Evolutionary conservation across 768 basidiomycete genomes (phyloP), one percentile per base, ranked within the genome.

Genomic region (Melanogaster broomeanus): DNA sequence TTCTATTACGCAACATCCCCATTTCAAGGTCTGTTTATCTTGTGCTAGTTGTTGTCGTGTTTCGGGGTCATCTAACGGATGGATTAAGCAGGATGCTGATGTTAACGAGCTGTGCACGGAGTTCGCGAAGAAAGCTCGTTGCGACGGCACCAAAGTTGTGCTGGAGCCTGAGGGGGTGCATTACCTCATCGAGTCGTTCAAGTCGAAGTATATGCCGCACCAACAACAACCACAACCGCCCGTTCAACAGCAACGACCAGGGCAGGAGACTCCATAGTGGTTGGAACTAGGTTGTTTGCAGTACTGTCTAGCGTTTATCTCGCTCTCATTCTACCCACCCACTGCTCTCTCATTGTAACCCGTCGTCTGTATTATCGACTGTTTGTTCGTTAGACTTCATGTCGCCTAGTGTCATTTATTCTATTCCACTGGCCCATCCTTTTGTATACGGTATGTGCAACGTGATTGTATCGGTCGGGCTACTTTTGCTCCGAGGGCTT

Each of bases 141-240:
- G 91, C 61, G 90, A 92, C 53, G 91, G 91, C 33, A 83, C 83
- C 24, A 90, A 88, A 72, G 87, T 91, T 34, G 90, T 92, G 18
- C 69, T 93, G 42, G 88, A 81, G 53, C 75, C 77, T 6, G 67
- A 73, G 52, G 69, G 74, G 33, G 72, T 79, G 51, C 69, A 66
- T 45, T 70, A 74, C 35, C 66, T 79, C 43, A 69, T 80, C 53
- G 74, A 78, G 57, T 69, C 61, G 42, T 70, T 79, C 37, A 63
- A 71, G 48, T 54, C 62, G 48, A 68, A 69, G 48, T 35, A 48
- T 40, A 39, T n/a, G n/a, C n/a, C 46, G 43, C 61, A 52, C 12
- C 42, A 52, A 41, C 54, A 56, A 44, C 37, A 56, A 40, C 21
- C 40, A 18, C 59, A 41, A 37, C 12, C 9, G 13, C 38, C 37